Conservation (phyloP, 2,329 filamentous ascomycete genomes). For the Claviceps cyperi region DNA sequence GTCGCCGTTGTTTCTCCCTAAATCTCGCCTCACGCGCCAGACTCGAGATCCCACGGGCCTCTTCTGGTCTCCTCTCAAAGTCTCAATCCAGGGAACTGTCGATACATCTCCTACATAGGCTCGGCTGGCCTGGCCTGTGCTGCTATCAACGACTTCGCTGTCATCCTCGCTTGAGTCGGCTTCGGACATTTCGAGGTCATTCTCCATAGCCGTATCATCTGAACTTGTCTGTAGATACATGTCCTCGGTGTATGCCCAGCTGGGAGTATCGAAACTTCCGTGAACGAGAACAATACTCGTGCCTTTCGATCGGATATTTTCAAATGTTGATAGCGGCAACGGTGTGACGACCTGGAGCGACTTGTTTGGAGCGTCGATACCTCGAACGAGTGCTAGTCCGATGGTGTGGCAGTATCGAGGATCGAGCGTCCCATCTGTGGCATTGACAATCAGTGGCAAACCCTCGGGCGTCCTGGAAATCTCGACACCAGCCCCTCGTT, state of each 20-base stretch:
- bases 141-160: background rate
- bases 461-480: constrained; percentile 26
- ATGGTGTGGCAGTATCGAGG: constrained; percentile 44
- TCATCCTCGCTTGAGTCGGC: constrained; percentile 22
- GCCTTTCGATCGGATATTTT: constrained; percentile 24
- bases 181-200: constrained; percentile 18
- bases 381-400: constrained; percentile 55
- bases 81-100: constrained; percentile 44
- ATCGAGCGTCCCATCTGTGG: constrained; percentile 39
- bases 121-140: constrained; percentile 11
- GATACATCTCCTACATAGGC: constrained; percentile 11
- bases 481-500: background rate
- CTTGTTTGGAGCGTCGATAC: constrained; percentile 41
- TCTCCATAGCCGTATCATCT: constrained; percentile 18
- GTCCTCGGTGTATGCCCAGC: constrained; percentile 56
- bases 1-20: constrained; percentile 29
- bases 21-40: constrained; percentile 49
- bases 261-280: constrained; percentile 53
- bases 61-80: constrained; percentile 38
- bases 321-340: constrained; percentile 26
- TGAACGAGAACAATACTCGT: constrained; percentile 47
- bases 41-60: constrained; percentile 43
- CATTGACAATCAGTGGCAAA: constrained; percentile 48
- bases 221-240: constrained; percentile 26
- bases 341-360: constrained; percentile 54